These are phyloP conservation scores for Colletotrichum tropicale DNA, from an alignment of 2,329 filamentous ascomycete genomes.

Conservation along the genomic window DNA sequence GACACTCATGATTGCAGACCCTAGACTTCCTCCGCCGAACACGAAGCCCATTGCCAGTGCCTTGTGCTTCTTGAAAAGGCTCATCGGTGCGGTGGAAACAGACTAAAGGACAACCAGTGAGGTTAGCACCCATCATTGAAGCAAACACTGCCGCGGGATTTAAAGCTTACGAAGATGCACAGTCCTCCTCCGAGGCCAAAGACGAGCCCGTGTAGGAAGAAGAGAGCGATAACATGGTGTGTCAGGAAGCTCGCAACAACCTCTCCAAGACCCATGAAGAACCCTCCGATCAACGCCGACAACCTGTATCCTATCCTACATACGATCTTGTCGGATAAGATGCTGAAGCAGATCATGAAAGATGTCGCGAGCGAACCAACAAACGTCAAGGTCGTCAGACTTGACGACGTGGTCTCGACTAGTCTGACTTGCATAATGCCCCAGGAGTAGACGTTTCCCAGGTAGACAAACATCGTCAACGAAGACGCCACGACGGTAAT, in stretches of 20 bases:
- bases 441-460: constrained; percentile 32
- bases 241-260: constrained; percentile 29
- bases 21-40: constrained; percentile 29
- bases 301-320: constrained; percentile 25
- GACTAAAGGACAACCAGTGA: constrained; percentile 18
- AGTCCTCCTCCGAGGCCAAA: constrained; percentile 30
- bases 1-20: constrained; percentile 30
- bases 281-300: constrained; percentile 25
- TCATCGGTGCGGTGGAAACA: constrained; percentile 28
- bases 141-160: background rate
- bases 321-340: constrained; percentile 26
- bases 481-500: constrained; percentile 28
- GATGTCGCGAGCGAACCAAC: constrained; percentile 31
- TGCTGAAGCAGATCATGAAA: constrained; percentile 30
- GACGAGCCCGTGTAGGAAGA: constrained; percentile 28
- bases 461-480: constrained; percentile 28
- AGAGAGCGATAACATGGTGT: constrained; percentile 24
- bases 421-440: constrained; percentile 29
- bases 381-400: constrained; percentile 29
- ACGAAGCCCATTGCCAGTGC: constrained; percentile 31
- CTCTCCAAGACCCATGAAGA: constrained; percentile 29
- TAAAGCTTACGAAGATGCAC: constrained; percentile 24
- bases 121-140: background rate
- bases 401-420: constrained; percentile 23
- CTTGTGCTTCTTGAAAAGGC: constrained; percentile 28